Base-by-base conservation (phyloP, 2,329 filamentous ascomycete genomes). In the Penicillium sp. region DNA sequence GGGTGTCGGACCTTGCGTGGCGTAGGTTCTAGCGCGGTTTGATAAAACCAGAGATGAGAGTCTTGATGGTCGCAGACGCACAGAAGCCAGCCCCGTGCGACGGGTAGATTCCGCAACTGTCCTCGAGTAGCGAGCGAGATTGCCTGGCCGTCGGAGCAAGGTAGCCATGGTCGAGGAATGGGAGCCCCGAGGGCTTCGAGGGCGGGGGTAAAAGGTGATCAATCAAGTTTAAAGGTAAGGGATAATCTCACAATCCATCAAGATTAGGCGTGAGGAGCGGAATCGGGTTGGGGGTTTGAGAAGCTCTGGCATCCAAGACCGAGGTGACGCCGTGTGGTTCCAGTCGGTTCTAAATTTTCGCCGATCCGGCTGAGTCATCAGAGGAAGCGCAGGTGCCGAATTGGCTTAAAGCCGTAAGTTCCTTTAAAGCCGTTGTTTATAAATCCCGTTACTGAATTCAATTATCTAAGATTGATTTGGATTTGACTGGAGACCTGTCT, bases 101-200 rank as follows among this genome's bases (percentile, higher is more conserved):
- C 81, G 73, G 58, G 81, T 74, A 66, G 77, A 75, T 68, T 81
- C 80, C 68, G 82, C 76, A 62, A 80, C 80, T 63, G 81, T 76
- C 73, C 82, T 82, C 56, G 84, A 82, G 69, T 85, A 79, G 72
- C 83, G 82, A 75, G 84, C 83, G 71, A 89, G 76, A 73, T 84
- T 82, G 78, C 84, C 83, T 72, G 86, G 82, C 73, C 85, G 84
- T 73, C 86, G 83, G 64, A 88, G 77, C 68, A 87, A 78, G 67
- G 84, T 83, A 72, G 85, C 85, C 87, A 89, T 89, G 75, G 72
- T 78, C 75, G 72, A 73, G 67, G 67, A 67, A 63, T 60, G 57
- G 62, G 58, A 69, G 68, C 69, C 70, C 67, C 59, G 60, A 69
- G 68, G 69, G 61, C 57, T 62, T 55, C 55, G 61, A 65, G 59